Evolutionary conservation across 2,329 filamentous ascomycete species (phyloP).

Genomic region (Karstenula rhodostoma): DNA sequence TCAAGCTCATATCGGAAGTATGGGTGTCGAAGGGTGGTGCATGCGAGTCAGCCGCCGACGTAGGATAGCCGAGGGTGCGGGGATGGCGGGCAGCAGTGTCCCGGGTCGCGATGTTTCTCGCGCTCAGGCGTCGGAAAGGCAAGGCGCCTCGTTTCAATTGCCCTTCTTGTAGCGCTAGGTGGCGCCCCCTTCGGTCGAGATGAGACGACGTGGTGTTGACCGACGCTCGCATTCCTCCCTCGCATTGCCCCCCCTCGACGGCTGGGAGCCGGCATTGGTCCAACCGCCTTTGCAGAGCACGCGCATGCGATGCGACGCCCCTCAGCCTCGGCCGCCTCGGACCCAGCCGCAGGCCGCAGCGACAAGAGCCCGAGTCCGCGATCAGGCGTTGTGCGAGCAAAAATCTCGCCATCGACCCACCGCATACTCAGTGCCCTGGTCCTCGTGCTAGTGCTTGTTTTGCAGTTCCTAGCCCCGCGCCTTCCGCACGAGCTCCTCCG

Average conservation of each 20-base stretch:
- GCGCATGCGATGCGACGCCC: conserved; percentile 19
- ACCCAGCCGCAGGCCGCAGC: conserved; percentile 20
- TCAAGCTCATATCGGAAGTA: conserved; percentile 2
- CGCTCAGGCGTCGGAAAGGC: background rate
- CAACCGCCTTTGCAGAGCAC: no score
- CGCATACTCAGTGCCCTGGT: conserved; percentile 37
- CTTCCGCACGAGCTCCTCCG: conserved; percentile 42
- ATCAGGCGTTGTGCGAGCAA: conserved; percentile 16
- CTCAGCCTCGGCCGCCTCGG: conserved; percentile 20
- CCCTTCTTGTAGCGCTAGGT: conserved; percentile 22
- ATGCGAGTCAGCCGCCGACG: conserved; percentile 22
- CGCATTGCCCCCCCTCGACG: conserved; percentile 9
- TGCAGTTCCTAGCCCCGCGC: conserved; percentile 48
- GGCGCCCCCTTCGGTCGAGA: background rate
- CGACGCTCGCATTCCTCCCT: background rate
- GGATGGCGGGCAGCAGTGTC: background rate
- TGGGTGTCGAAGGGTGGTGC: no score
- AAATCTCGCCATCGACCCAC: conserved; percentile 31
- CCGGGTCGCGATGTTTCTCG: conserved; percentile 11
- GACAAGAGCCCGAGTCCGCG: conserved; percentile 20
- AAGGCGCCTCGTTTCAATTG: conserved; percentile 21
- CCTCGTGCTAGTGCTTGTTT: conserved; percentile 44
- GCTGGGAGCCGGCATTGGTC: background rate
- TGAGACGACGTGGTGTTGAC: background rate
- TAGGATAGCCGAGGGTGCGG: conserved; percentile 13